These are phyloP conservation scores for Manihot esculenta DNA, from an alignment of 441 rosid genomes.

Conservation along the genomic window DNA sequence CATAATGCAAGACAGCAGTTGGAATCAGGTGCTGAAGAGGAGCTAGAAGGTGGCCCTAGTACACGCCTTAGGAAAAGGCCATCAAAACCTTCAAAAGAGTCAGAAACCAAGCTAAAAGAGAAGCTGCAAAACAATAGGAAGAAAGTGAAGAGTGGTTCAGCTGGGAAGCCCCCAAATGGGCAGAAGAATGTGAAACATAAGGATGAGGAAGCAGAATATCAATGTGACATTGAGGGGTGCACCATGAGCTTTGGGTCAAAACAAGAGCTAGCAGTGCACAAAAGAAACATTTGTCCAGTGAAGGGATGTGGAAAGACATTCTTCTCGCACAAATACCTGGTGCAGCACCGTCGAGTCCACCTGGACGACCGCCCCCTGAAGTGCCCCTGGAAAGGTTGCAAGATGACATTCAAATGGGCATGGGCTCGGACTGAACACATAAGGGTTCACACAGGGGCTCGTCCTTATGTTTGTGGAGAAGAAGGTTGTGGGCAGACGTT, in stretches of 20 bases:
- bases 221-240: constrained; percentile 94
- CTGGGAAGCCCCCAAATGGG: constrained; percentile 29
- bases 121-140: constrained; percentile 55
- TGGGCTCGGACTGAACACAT: constrained; percentile 98
- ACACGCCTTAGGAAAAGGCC: constrained; percentile 76
- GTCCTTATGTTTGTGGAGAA: constrained; percentile 85
- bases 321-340: constrained; percentile 94
- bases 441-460: constrained; percentile 99
- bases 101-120: constrained; percentile 40
- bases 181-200: constrained; percentile 38
- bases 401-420: constrained; percentile 98
- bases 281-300: constrained; percentile 83
- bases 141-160: constrained; percentile 37
- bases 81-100: constrained; percentile 41
- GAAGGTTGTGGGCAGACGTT: constrained; percentile 95
- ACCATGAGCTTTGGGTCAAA: constrained; percentile 73
- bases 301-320: constrained; percentile 94
- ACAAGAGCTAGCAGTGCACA: constrained; percentile 77
- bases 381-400: constrained; percentile 99
- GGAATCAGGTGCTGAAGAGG: constrained; percentile 37
- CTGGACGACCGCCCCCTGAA: constrained; percentile 95
- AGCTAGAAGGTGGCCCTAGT: constrained; percentile 75
- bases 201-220: constrained; percentile 57
- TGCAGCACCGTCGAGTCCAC: constrained; percentile 94
- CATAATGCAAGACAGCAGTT: constrained; percentile 26